These are phyloP conservation scores for Biscogniauxia marginata DNA, from an alignment of 2,329 filamentous ascomycete species.

Conservation along the genomic window DNA sequence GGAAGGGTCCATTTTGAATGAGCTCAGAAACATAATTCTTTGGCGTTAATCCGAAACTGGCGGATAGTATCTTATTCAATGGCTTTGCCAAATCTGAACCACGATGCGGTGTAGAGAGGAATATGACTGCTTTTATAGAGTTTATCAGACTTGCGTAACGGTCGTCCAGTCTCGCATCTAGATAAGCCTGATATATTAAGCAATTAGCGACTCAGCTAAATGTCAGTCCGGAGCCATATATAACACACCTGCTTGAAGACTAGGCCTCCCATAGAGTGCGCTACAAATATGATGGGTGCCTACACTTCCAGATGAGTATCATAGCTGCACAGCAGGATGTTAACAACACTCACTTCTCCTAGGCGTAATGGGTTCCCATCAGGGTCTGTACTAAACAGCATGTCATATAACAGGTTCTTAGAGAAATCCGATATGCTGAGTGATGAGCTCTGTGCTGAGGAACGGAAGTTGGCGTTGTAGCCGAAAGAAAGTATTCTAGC, in stretches of 20 bases:
- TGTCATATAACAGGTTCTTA: slow-evolving; percentile 9
- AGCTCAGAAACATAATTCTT: slow-evolving; percentile 11
- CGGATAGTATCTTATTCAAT: slow-evolving; percentile 6
- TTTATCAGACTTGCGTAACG: background rate
- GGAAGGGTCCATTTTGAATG: slow-evolving; percentile 1
- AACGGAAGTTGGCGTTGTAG: slow-evolving; percentile 9
- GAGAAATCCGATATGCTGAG: slow-evolving; percentile 8
- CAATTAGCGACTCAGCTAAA: background rate
- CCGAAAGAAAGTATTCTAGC: slow-evolving; percentile 8
- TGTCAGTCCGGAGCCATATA: background rate
- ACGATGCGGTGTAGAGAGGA: slow-evolving; percentile 11
- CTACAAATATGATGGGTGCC: slow-evolving; percentile 8
- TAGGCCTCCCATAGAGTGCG: slow-evolving; percentile 15
- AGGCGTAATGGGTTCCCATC: slow-evolving; percentile 2
- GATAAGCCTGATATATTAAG: slow-evolving; percentile 3
- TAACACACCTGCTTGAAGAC: slow-evolving; percentile 14
- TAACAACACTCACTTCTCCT: slow-evolving; percentile 1
- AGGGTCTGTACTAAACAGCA: slow-evolving; percentile 7
- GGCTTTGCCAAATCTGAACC: slow-evolving; percentile 2
- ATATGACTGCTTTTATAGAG: slow-evolving; percentile 6
- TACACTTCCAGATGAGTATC: background rate
- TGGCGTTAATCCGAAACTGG: slow-evolving; percentile 5
- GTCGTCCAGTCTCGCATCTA: slow-evolving; percentile 8
- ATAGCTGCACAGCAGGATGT: background rate
- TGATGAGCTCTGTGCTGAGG: background rate